These are phyloP conservation scores for Argentina anserina DNA, from an alignment of 306 rosid species.

Conservation along the genomic window DNA sequence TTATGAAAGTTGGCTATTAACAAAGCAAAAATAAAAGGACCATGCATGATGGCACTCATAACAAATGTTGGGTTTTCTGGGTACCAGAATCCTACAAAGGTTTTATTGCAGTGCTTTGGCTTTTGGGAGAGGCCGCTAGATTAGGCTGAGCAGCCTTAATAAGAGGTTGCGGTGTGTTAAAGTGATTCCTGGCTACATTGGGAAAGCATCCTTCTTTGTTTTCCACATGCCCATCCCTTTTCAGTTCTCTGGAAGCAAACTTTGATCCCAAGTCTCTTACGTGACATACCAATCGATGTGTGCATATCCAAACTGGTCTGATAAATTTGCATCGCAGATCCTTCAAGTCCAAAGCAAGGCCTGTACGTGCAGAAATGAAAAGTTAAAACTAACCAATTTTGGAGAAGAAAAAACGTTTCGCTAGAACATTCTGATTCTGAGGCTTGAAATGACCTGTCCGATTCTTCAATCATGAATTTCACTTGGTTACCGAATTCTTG, in stretches of 20 bases:
- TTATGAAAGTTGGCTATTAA: no score
- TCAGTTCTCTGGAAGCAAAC: neutral
- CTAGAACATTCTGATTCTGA: neutral
- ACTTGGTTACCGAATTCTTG: neutral
- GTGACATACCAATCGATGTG: neutral
- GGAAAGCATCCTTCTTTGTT: neutral
- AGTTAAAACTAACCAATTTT: neutral
- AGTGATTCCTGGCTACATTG: neutral
- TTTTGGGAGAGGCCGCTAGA: neutral
- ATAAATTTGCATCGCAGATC: neutral
- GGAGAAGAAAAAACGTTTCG: neutral
- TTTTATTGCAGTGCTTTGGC: neutral
- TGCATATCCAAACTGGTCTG: neutral
- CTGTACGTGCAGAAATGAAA: neutral
- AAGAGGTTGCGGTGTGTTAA: neutral
- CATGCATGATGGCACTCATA: neutral
- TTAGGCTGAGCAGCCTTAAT: neutral
- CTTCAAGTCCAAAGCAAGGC: neutral
- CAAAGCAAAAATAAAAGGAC: neutral
- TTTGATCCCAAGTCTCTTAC: neutral
- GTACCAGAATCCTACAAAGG: neutral
- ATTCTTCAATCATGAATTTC: neutral
- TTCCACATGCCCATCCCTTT: neutral
- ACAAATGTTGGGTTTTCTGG: neutral
- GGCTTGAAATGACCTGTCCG: neutral